phyloP scores from a whole-genome alignment of 2,329 filamentous ascomycete species.

The Penicillium glabrum region DNA sequence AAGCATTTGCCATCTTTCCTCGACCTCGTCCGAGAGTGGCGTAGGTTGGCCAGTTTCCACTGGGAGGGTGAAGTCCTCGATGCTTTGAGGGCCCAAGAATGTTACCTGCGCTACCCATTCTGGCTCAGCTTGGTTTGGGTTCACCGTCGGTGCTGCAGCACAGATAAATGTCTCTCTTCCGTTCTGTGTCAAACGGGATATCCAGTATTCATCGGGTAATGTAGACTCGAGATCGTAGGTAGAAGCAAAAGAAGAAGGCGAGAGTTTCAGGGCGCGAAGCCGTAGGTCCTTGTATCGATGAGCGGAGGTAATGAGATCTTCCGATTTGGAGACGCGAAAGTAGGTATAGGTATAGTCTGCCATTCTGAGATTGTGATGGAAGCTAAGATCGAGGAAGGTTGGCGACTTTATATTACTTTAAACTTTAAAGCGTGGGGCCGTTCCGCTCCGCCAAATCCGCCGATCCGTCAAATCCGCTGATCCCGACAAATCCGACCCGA shows the following conservation, averaged over 20 bases:
- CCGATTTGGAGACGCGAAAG: slow-evolving; percentile 9
- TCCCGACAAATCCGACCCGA: too few relatives aligned
- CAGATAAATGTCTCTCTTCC: slow-evolving; percentile 32
- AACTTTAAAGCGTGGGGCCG: too few relatives aligned
- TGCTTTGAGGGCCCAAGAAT: slow-evolving; percentile 27
- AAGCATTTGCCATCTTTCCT: slow-evolving; percentile 31
- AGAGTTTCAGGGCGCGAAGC: slow-evolving; percentile 29
- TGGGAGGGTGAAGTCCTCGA: slow-evolving; percentile 23
- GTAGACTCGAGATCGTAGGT: slow-evolving; percentile 32
- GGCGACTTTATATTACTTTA: too few relatives aligned
- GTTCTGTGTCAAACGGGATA: slow-evolving; percentile 19
- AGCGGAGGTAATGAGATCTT: slow-evolving; percentile 3
- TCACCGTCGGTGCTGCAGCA: slow-evolving; percentile 7
- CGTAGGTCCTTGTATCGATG: slow-evolving; percentile 17
- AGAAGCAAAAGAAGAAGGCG: slow-evolving; percentile 29
- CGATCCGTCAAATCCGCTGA: too few relatives aligned
- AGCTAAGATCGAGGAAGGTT: too few relatives aligned
- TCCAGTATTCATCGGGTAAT: slow-evolving; percentile 27
- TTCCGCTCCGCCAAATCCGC: too few relatives aligned
- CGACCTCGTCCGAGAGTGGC: slow-evolving; percentile 20
- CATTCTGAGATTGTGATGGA: neutral
- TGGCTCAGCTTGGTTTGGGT: slow-evolving; percentile 4
- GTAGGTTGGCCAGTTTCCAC: slow-evolving; percentile 22
- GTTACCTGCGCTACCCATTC: slow-evolving; percentile 34
- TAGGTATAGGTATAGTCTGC: slow-evolving; percentile 6